phyloP scores from a whole-genome alignment of 2,329 filamentous ascomycete species.

The Fusarium beomiforme region DNA sequence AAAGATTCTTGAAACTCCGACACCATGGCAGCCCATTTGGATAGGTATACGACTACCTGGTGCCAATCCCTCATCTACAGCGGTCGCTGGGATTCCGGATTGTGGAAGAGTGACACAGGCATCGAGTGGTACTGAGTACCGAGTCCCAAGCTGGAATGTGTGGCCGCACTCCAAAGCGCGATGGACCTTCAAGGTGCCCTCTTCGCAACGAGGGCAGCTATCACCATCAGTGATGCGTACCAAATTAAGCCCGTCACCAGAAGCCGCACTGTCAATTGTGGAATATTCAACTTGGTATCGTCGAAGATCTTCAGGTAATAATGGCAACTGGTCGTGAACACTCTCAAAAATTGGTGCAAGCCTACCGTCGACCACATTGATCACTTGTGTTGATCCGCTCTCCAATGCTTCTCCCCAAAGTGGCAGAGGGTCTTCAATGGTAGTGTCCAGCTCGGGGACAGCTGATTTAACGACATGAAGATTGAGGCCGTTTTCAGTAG shows the following conservation, averaged over 20 bases:
- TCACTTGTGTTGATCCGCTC: conserved; percentile 30
- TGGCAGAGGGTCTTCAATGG: conserved; percentile 67
- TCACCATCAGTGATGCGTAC: conserved; percentile 75
- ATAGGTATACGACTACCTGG: conserved; percentile 61
- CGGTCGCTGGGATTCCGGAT: conserved; percentile 17
- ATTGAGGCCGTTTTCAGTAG: conserved; percentile 54
- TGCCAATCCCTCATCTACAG: conserved; percentile 13
- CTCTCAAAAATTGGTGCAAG: conserved; percentile 41
- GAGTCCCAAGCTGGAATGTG: conserved; percentile 91
- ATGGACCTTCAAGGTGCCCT: conserved; percentile 70
- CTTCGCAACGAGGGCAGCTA: conserved; percentile 74
- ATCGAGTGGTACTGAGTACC: conserved; percentile 81
- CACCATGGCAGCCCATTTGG: conserved; percentile 97
- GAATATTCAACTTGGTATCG: conserved; percentile 31
- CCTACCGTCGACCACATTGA: conserved; percentile 51
- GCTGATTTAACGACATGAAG: conserved; percentile 71
- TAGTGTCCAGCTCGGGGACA: conserved; percentile 75
- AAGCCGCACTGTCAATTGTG: conserved; percentile 47
- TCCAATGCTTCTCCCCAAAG: conserved; percentile 60
- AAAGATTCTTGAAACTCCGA: conserved; percentile 91
- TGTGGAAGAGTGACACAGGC: conserved; percentile 64
- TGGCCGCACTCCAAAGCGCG: conserved; percentile 91
- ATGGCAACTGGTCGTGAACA: conserved; percentile 38
- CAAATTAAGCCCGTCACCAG: conserved; percentile 63
- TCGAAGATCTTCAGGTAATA: conserved; percentile 34